A percentile compares a stretch with the other conserved stretches of the same genome.
Evolutionary conservation across 228 moss, liverwort and hornwort species (phyloP).

Genomic region (Sphagnum fallax): DNA sequence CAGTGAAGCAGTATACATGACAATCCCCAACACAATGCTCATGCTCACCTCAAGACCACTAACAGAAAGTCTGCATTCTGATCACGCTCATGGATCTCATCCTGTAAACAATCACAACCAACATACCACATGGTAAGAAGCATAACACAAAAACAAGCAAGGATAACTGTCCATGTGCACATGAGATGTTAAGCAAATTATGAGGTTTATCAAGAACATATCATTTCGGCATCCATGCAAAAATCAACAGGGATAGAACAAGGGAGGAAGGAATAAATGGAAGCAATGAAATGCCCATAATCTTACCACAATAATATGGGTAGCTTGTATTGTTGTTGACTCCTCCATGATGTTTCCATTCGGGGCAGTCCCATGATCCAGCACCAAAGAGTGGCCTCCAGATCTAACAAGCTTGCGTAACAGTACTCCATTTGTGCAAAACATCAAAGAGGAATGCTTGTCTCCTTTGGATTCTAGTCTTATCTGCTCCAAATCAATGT

Average conservation of each 20-base stretch:
- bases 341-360: constrained; percentile 41
- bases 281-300: neutral
- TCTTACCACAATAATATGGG: constrained; percentile 92
- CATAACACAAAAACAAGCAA: too few relatives aligned
- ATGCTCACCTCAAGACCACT: constrained; percentile 31
- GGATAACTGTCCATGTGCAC: too few relatives aligned
- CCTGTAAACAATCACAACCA: constrained; percentile 22
- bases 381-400: constrained; percentile 30
- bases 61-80: constrained; percentile 91
- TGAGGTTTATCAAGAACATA: too few relatives aligned
- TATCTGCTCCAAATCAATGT: constrained; percentile 38
- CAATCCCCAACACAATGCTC: too few relatives aligned
- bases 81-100: constrained; percentile 99
- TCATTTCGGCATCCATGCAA: too few relatives aligned
- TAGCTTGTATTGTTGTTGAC: constrained; percentile 70
- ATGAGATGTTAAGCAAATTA: too few relatives aligned
- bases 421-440: constrained; percentile 94
- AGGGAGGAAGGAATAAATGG: neutral
- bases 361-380: constrained; percentile 8
- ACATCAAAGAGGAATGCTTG: constrained; percentile 87
- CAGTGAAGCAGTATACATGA: neutral
- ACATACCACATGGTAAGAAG: neutral
- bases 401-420: constrained; percentile 84
- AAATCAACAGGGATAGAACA: too few relatives aligned
- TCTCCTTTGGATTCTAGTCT: constrained; percentile 92